Evolutionary conservation across 2,329 filamentous ascomycete genomes (phyloP).

Genomic region (Alternaria arbusti): DNA sequence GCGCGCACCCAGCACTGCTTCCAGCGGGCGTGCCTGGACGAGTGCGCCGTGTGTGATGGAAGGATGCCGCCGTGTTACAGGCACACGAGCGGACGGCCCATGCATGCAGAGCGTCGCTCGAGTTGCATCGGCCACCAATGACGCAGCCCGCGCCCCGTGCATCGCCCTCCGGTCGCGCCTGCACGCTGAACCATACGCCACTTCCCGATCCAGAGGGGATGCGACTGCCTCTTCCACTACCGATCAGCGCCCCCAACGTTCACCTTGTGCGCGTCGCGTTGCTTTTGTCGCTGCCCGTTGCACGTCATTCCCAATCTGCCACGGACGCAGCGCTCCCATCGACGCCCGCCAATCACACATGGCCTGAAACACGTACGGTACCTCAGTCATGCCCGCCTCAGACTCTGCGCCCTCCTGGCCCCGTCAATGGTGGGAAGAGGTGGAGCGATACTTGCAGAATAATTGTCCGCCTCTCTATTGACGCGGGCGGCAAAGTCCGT

Average conservation of each 20-base stretch:
- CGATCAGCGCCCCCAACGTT: not conserved
- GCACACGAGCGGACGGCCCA: not conserved
- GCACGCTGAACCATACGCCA: constrained; percentile 3
- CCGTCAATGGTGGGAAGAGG: not conserved
- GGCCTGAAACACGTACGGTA: not conserved
- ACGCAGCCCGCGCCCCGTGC: constrained; percentile 16
- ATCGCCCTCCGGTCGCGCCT: constrained; percentile 4
- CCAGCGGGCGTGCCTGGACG: not conserved
- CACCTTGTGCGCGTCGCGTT: not conserved
- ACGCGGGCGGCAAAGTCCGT: constrained; percentile 11
- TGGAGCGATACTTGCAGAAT: constrained; percentile 11
- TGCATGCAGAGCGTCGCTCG: not conserved
- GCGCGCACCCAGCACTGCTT: not conserved
- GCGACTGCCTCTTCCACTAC: constrained; percentile 5
- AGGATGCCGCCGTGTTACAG: not conserved
- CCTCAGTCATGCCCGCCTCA: constrained; percentile 26
- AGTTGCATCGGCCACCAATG: constrained; percentile 13
- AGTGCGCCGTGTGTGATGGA: not conserved
- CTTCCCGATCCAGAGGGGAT: constrained; percentile 16
- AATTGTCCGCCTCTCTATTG: constrained; percentile 1
- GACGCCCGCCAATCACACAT: not conserved
- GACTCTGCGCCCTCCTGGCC: constrained; percentile 14
- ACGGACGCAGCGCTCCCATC: not conserved
- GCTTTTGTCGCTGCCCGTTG: constrained; percentile 3
- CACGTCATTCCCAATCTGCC: constrained; percentile 16